Conservation (phyloP, 176 grass and related monocot genomes). For the Miscanthus lutarioriparius region DNA sequence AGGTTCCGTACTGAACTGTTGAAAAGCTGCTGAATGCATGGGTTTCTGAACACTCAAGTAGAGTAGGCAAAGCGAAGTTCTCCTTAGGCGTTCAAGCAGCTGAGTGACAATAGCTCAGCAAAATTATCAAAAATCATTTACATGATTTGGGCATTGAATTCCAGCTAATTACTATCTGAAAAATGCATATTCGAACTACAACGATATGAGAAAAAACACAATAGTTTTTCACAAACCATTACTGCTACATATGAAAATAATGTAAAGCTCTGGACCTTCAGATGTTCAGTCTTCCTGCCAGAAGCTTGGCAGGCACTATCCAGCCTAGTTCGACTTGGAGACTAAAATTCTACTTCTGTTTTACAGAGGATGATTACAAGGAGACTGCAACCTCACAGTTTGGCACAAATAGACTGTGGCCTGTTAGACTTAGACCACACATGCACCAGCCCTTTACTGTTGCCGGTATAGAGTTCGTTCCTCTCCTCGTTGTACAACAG, state of each 20-base stretch:
- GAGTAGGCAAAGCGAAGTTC: too few relatives aligned
- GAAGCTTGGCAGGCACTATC: not conserved
- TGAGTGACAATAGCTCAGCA: not conserved
- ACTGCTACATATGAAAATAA: not conserved
- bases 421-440: constrained; percentile 91
- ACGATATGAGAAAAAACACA: too few relatives aligned
- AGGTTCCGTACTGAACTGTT: not conserved
- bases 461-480: constrained; percentile 90
- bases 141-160: not conserved
- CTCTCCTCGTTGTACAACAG: constrained; percentile 89
- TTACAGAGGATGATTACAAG: constrained; percentile 27
- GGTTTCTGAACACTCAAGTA: too few relatives aligned
- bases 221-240: too few relatives aligned
- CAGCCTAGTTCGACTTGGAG: not conserved
- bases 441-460: constrained; percentile 79
- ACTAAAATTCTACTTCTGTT: not conserved
- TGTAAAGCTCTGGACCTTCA: not conserved
- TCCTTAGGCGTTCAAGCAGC: too few relatives aligned
- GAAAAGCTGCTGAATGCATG: too few relatives aligned
- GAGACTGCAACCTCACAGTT: constrained; percentile 21
- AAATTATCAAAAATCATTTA: not conserved
- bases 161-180: not conserved
- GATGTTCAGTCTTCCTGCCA: not conserved
- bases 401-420: not conserved
- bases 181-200: not conserved